Evolutionary conservation across 495 filamentous ascomycete species (phyloP), one percentile per base, ranked within the genome.

Genomic region (Cladorrhinum samala): DNA sequence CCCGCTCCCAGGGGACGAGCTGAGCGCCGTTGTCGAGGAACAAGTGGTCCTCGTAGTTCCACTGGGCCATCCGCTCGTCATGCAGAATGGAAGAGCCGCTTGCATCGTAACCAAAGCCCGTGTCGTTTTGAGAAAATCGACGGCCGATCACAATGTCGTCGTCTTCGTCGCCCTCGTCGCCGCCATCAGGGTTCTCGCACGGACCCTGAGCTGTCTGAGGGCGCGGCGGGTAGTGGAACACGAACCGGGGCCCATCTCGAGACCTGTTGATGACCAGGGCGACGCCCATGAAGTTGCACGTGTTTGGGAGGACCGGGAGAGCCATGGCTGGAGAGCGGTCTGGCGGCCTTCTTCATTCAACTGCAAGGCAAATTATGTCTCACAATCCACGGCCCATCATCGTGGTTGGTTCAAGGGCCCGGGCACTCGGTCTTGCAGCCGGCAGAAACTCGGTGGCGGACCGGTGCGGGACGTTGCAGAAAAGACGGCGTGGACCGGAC

Each of bases 211-310:
- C 38, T 21, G 68, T 67, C 46, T 60, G 59, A 11, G 75, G 67
- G 17, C 62, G 62, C 13, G 69, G 82, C 13, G 91, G 91, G 65
- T 95, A 95, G 73, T 96, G 91, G 74, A 95, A 96, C 61, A 94
- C 85, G 64, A 95, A 87, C 43, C 81, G 78, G 21, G 91, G 88
- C 5, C 90, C 90, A 56, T 87, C 85, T 48, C 84, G 83, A 5
- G 89, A 87, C 53, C 88, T 82, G 48, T 88, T 84, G 57, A 95
- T 85, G 33, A 96, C 81, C 38, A 95, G 78, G 4, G 88, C 88
- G 54, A 95, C 80, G 37, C 90, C 85, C 58, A 86, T 81, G 56
- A 81, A 70, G 60, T 81, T 81, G 38, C 73, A 73, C 1, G 69
- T 61, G 59, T 66, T 74, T 27, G 74, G 74, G 23, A 73, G 71